Evolutionary conservation across 805 yeast species (phyloP).

Genomic region (Pichia gijzeniarum): DNA sequence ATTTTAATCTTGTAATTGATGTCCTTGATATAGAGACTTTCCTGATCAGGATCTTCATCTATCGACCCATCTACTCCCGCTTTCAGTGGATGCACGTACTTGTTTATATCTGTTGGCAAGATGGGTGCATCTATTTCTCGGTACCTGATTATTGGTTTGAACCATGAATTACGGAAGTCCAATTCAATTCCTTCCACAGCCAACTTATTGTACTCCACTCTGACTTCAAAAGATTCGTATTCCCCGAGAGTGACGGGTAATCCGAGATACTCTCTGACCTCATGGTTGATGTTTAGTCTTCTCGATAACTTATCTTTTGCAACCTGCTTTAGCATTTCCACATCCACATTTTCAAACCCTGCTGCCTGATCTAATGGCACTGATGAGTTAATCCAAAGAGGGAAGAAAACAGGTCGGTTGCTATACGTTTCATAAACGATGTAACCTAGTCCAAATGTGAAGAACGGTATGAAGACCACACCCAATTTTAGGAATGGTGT

Average conservation of each 20-base stretch:
- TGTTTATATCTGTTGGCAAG: constrained; percentile 24
- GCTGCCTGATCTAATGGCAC: constrained; percentile 23
- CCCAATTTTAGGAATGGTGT: constrained; percentile 13
- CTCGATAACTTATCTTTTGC: constrained; percentile 23
- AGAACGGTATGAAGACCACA: constrained; percentile 13
- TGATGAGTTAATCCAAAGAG: constrained; percentile 25
- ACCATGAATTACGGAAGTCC: constrained; percentile 27
- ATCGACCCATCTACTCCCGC: constrained; percentile 17
- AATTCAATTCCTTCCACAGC: constrained; percentile 29
- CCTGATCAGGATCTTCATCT: constrained; percentile 22
- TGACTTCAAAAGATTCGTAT: constrained; percentile 26
- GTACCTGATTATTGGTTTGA: constrained; percentile 21
- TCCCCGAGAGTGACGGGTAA: constrained; percentile 28
- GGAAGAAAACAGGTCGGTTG: constrained; percentile 29
- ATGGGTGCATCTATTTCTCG: constrained; percentile 21
- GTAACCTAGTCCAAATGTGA: constrained; percentile 22
- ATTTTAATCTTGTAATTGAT: constrained; percentile 29
- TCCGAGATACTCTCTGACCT: constrained; percentile 26
- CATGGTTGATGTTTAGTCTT: constrained; percentile 27
- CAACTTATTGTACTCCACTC: constrained; percentile 25
- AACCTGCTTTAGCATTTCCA: constrained; percentile 23
- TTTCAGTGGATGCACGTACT: constrained; percentile 29
- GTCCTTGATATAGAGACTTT: constrained; percentile 21
- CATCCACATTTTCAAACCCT: constrained; percentile 24
- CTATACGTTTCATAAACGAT: constrained; percentile 25